These are phyloP conservation scores for Leishmania martiniquensis DNA, from an alignment of 208 protist genomes.

Conservation along the genomic window DNA sequence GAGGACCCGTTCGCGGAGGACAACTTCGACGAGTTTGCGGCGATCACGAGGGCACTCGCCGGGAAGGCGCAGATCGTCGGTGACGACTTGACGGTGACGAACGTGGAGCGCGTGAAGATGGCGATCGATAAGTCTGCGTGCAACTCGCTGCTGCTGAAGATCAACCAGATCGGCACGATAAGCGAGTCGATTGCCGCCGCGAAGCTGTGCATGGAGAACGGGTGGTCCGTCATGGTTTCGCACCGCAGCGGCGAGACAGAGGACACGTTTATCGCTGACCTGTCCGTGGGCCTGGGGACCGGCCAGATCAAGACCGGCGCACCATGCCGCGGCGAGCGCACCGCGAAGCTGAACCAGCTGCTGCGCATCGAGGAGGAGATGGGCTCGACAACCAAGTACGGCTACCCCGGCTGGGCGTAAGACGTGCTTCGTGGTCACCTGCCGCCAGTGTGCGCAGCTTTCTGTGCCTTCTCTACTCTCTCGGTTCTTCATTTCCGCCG, in stretches of 20 bases:
- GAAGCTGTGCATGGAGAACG: slow-evolving; percentile 80
- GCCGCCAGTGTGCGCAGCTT: neutral
- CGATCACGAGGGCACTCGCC: slow-evolving; percentile 75
- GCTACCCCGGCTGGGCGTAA: slow-evolving; percentile 76
- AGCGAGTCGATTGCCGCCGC: slow-evolving; percentile 97
- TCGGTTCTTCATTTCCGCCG: neutral
- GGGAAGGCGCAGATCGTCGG: slow-evolving; percentile 96
- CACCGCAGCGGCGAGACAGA: slow-evolving; percentile 99
- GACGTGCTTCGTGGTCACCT: neutral
- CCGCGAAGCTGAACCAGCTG: slow-evolving; percentile 99
- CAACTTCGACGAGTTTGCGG: slow-evolving; percentile 95
- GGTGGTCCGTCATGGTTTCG: slow-evolving; percentile 91
- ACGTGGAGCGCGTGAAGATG: slow-evolving; percentile 96
- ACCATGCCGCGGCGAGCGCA: slow-evolving; percentile 97
- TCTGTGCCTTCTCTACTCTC: neutral
- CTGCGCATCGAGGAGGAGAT: slow-evolving; percentile 98
- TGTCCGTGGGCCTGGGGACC: slow-evolving; percentile 96
- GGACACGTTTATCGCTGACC: slow-evolving; percentile 99
- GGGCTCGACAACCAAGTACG: slow-evolving; percentile 70
- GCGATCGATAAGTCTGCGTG: slow-evolving; percentile 92
- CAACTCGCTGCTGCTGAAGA: slow-evolving; percentile 99
- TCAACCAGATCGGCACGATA: slow-evolving; percentile 99
- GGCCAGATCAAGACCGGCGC: slow-evolving; percentile 99
- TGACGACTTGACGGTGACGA: slow-evolving; percentile 99
- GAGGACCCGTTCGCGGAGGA: slow-evolving; percentile 99